phyloP scores from a whole-genome alignment of 768 basidiomycete species.

The Cubamyces sp. region DNA sequence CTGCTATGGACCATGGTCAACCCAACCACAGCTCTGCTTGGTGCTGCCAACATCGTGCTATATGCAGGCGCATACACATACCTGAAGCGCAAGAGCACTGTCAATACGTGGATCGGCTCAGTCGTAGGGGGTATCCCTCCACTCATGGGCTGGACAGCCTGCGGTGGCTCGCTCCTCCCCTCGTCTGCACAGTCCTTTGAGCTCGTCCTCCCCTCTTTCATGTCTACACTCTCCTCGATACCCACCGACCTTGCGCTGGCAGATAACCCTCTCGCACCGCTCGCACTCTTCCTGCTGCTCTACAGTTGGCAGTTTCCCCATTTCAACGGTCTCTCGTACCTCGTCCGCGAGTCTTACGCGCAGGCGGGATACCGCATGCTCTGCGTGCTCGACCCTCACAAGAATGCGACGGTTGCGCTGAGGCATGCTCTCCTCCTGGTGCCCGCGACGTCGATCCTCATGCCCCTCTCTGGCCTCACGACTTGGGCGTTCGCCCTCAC shows the following conservation, averaged over 20 bases:
- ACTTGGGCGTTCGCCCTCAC: slow-evolving; percentile 87
- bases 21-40: slow-evolving; percentile 83
- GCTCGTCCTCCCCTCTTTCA: slow-evolving; percentile 64
- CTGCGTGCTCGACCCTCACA: slow-evolving; percentile 71
- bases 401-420: slow-evolving; percentile 85
- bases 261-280: slow-evolving; percentile 81
- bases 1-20: slow-evolving; percentile 85
- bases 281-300: slow-evolving; percentile 81
- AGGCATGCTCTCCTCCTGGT: slow-evolving; percentile 79
- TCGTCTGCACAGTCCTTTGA: slow-evolving; percentile 49
- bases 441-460: slow-evolving; percentile 76
- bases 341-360: slow-evolving; percentile 87
- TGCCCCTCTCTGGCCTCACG: slow-evolving; percentile 92
- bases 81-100: slow-evolving; percentile 79
- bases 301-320: slow-evolving; percentile 99
- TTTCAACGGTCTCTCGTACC: slow-evolving; percentile 91
- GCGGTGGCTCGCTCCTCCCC: slow-evolving; percentile 78
- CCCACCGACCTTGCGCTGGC: slow-evolving; percentile 48
- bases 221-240: slow-evolving; percentile 43
- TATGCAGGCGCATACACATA: slow-evolving; percentile 94
- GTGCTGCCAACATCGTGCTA: slow-evolving; percentile 80
- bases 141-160: slow-evolving; percentile 98
- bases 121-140: slow-evolving; percentile 93
- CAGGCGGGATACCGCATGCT: slow-evolving; percentile 95
- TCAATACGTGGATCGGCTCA: slow-evolving; percentile 94